Evolutionary conservation across 371 early-diverging fungal genomes (phyloP).

Genomic region (Apophysomyces variabilis): DNA sequence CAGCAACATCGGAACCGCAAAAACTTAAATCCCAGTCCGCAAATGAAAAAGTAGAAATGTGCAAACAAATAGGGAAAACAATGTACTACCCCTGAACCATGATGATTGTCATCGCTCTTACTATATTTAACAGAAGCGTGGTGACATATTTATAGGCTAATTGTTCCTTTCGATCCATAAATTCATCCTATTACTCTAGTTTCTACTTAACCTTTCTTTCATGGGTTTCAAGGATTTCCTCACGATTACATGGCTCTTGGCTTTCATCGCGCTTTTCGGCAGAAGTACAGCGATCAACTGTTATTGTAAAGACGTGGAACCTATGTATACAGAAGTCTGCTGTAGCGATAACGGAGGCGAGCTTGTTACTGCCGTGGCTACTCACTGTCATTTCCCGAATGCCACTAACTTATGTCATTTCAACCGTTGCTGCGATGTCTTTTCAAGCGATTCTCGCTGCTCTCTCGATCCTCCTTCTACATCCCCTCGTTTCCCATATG

Average conservation of each 20-base stretch:
- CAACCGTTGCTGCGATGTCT: constrained; percentile 30
- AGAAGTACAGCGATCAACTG: constrained; percentile 20
- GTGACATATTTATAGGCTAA: too few species aligned
- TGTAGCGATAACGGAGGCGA: constrained; percentile 22
- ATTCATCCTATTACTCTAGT: too few species aligned
- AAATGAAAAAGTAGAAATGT: too few species aligned
- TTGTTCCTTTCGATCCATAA: too few species aligned
- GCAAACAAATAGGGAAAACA: too few species aligned
- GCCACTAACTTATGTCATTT: constrained; percentile 21
- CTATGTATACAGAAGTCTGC: constrained; percentile 22
- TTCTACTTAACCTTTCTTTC: too few species aligned
- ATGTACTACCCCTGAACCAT: too few species aligned
- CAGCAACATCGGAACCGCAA: too few species aligned
- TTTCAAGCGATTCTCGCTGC: constrained; percentile 21
- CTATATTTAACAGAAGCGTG: too few species aligned
- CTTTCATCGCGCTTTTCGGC: not conserved
- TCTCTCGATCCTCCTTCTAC: constrained; percentile 3
- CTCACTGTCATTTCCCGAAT: constrained; percentile 22
- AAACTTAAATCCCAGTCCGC: too few species aligned
- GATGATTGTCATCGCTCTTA: too few species aligned
- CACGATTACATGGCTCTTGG: not conserved
- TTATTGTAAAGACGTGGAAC: constrained; percentile 20
- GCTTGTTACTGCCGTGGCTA: constrained; percentile 14
- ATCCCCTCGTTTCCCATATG: not conserved
- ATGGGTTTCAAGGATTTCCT: not conserved